These are phyloP conservation scores for Solanum bulbocastanum DNA, from an alignment of 257 asterid species.

Conservation along the genomic window DNA sequence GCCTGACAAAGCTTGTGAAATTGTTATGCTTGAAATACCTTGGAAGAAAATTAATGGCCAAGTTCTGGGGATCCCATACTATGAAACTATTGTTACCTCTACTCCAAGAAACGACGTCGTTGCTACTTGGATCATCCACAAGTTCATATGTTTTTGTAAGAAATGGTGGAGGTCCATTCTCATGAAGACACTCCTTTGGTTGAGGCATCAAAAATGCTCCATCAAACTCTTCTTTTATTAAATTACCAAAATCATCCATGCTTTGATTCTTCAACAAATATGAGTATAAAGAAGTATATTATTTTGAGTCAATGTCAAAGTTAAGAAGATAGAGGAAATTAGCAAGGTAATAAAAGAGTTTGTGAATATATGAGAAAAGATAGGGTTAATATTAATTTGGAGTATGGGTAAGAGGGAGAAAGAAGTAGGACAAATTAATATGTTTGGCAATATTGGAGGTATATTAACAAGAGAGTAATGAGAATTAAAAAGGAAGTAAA, in stretches of 20 bases:
- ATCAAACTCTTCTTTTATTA: conserved; percentile 18
- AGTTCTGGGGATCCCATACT: conserved; percentile 65
- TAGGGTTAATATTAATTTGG: background rate
- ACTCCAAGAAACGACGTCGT: conserved; percentile 59
- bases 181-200: conserved; percentile 48
- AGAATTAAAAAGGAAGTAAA: background rate
- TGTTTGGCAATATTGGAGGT: background rate
- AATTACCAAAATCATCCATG: conserved; percentile 16
- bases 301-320: background rate
- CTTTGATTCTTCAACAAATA: background rate
- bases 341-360: background rate
- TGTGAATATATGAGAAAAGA: background rate
- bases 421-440: background rate
- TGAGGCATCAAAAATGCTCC: conserved; percentile 17
- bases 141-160: conserved; percentile 63
- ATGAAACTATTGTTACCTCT: conserved; percentile 68
- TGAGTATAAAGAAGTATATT: background rate
- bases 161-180: conserved; percentile 56
- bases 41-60: conserved; percentile 55
- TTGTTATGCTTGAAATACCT: conserved; percentile 73
- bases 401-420: background rate
- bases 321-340: background rate
- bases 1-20: conserved; percentile 77
- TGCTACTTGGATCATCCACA: conserved; percentile 52
- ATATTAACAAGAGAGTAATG: background rate